Conservation (phyloP, 2,329 filamentous ascomycete genomes). For the Coniella lustricola region DNA sequence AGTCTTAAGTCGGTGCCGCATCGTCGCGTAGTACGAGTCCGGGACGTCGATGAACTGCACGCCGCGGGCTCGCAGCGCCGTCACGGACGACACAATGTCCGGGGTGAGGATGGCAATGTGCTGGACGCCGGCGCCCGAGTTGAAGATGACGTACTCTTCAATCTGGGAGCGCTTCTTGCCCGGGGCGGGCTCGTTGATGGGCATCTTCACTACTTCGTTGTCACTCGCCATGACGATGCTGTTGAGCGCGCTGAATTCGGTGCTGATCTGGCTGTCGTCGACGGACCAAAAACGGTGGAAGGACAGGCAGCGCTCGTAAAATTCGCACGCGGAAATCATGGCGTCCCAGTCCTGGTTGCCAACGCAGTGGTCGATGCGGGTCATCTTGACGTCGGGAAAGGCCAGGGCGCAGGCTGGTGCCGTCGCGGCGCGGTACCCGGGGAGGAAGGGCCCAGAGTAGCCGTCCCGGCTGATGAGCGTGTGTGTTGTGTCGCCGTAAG, state of each 20-base stretch:
- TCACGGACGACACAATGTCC: conserved; percentile 72
- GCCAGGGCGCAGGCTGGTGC: conserved; percentile 29
- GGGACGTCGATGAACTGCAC: conserved; percentile 92
- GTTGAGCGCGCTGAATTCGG: conserved; percentile 82
- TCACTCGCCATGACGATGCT: conserved; percentile 80
- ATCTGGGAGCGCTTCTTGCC: conserved; percentile 93
- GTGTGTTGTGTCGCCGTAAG: conserved; percentile 93
- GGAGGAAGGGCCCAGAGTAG: conserved; percentile 74
- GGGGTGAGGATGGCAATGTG: conserved; percentile 82
- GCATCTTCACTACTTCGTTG: conserved; percentile 90
- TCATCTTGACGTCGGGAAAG: conserved; percentile 60
- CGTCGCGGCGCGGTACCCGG: conserved; percentile 62
- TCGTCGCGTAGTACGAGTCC: conserved; percentile 73
- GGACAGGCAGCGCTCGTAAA: conserved; percentile 81
- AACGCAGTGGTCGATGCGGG: conserved; percentile 89
- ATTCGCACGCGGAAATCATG: conserved; percentile 61
- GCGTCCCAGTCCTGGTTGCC: conserved; percentile 95
- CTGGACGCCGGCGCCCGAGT: conserved; percentile 83
- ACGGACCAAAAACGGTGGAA: conserved; percentile 98
- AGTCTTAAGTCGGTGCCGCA: conserved; percentile 65
- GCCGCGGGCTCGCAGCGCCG: conserved; percentile 73
- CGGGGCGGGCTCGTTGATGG: conserved; percentile 89
- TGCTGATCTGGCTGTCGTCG: conserved; percentile 88
- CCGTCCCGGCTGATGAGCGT: conserved; percentile 69
- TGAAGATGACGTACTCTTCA: conserved; percentile 88